Evolutionary conservation across 139 green algal species (phyloP), one percentile per base, ranked within the genome.

Genomic region (Closterium sp.): DNA sequence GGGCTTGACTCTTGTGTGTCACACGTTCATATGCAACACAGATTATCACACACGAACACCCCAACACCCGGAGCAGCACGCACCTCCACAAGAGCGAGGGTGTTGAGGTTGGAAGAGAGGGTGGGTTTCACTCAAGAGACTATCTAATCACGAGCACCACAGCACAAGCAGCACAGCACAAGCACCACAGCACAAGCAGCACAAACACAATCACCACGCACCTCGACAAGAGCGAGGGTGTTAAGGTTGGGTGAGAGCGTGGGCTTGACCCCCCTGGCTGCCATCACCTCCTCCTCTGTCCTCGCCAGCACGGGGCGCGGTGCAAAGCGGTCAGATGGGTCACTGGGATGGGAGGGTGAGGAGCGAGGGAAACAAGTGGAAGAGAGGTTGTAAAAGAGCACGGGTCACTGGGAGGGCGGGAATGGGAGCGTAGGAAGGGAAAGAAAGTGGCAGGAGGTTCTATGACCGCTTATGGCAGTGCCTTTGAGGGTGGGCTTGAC

Each of bases 41-140:
- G n/a, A n/a, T n/a, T n/a, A n/a, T n/a, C n/a, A n/a, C n/a, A n/a
- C n/a, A n/a, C n/a, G n/a, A n/a, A n/a, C n/a, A n/a, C n/a, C n/a
- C n/a, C n/a, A n/a, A n/a, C n/a, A n/a, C n/a, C n/a, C n/a, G n/a
- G n/a, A n/a, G n/a, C n/a, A n/a, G n/a, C n/a, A 7, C 42, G 42
- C 42, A 86, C 87, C 87, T 90, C 87, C 6, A 99, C 96, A 27
- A 97, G 97, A 21, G 97, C 97, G 28, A 99, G 95, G 13, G 97
- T 96, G 34, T 98, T 97, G 19, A 99, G 95, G 95, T 98, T 99
- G 32, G 98, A 97, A 1, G 95, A 97, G 31, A 99, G 95, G 0
- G 95, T 96, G 34, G 98, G 98, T 96, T 99, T 99, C 30, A 99
- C 98, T 2, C 98, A n/a, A n/a, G n/a, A n/a, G n/a, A n/a, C n/a